Evolutionary conservation across 345 rosid species (phyloP).

Genomic region (Rhodomyrtus tomentosa): DNA sequence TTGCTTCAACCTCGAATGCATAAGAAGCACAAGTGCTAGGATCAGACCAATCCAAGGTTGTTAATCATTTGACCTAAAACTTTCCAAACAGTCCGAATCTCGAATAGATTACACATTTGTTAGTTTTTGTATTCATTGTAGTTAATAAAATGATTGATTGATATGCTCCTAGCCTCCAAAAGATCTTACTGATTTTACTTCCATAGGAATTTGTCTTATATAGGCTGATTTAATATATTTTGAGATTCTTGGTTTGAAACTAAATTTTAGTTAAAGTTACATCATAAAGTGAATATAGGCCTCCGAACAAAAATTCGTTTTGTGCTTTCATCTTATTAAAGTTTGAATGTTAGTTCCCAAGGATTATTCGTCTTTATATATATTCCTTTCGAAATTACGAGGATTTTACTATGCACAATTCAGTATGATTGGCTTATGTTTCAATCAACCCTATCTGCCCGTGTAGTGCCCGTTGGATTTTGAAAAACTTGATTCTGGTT

Average conservation of each 20-base stretch:
- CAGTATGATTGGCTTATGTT: not conserved
- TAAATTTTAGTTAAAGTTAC: not conserved
- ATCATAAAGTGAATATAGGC: not conserved
- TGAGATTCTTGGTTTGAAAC: not conserved
- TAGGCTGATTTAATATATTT: not conserved
- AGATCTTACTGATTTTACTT: not conserved
- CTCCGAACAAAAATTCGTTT: not conserved
- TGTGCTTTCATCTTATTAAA: not conserved
- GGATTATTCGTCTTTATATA: not conserved
- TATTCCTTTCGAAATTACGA: not conserved
- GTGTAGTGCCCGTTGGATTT: not conserved
- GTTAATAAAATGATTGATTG: not conserved
- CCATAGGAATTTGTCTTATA: not conserved
- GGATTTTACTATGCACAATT: not conserved
- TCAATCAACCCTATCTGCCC: not conserved
- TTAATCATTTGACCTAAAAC: not conserved
- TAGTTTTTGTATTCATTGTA: not conserved
- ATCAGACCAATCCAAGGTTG: not conserved
- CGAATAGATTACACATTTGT: not conserved
- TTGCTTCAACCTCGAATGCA: not conserved
- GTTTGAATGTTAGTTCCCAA: not conserved
- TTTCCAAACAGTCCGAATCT: not conserved
- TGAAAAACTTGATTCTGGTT: not conserved
- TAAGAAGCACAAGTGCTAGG: not conserved
- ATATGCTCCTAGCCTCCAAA: not conserved